These are phyloP conservation scores for Cyberlindnera veronae DNA, from an alignment of 805 yeast species.

Conservation along the genomic window DNA sequence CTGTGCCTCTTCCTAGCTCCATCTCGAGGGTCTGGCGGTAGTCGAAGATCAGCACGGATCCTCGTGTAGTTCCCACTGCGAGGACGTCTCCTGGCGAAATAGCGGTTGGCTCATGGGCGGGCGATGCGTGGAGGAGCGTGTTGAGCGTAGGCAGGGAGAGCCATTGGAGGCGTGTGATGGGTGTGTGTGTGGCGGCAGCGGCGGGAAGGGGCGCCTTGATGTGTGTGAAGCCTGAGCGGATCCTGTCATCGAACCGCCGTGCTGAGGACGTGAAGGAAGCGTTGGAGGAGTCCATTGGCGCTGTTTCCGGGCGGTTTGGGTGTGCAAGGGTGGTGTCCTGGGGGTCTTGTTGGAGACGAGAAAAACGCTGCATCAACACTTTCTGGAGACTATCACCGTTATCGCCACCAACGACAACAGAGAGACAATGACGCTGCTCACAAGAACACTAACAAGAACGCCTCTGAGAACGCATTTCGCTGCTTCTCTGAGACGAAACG, in stretches of 20 bases:
- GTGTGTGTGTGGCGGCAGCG: background rate
- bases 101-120: slow-evolving; percentile 45
- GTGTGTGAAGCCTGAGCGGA: slow-evolving; percentile 18
- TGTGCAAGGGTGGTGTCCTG: too few relatives aligned
- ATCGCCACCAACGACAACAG: too few relatives aligned
- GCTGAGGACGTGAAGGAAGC: slow-evolving; percentile 11
- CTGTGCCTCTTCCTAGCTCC: slow-evolving; percentile 34
- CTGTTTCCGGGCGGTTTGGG: too few relatives aligned
- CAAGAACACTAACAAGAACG: too few relatives aligned
- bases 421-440: too few relatives aligned
- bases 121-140: slow-evolving; percentile 31
- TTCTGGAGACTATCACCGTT: too few relatives aligned
- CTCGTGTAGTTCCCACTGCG: slow-evolving; percentile 69
- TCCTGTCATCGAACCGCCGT: slow-evolving; percentile 22
- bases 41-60: slow-evolving; percentile 62
- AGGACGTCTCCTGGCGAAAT: slow-evolving; percentile 44
- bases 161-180: slow-evolving; percentile 31
- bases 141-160: slow-evolving; percentile 39
- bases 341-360: too few relatives aligned
- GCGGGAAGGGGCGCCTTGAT: slow-evolving; percentile 4
- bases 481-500: background rate
- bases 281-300: slow-evolving; percentile 14
- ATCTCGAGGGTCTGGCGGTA: slow-evolving; percentile 56
- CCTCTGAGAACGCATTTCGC: background rate
- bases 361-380: too few relatives aligned